A percentile compares a stretch with the other conserved stretches of the same genome.
These are phyloP conservation scores for Xanthoconium stramineum DNA, from an alignment of 768 basidiomycete species.

Conservation along the genomic window DNA sequence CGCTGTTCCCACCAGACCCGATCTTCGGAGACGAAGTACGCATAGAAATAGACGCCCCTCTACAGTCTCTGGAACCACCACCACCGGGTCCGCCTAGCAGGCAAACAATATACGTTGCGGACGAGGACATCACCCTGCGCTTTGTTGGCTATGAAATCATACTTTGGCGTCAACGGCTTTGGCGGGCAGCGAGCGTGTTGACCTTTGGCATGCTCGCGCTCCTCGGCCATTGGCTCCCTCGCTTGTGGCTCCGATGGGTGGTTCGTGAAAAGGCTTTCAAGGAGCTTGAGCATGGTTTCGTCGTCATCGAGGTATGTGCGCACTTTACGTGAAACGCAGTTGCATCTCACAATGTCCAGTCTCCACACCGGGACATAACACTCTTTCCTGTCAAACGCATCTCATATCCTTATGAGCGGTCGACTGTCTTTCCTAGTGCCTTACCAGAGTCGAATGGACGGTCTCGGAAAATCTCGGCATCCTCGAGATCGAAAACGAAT, in stretches of 20 bases:
- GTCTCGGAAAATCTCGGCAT: slow-evolving; percentile 17
- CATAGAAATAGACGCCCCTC: slow-evolving; percentile 72
- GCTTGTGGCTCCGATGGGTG: slow-evolving; percentile 86
- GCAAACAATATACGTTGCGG: slow-evolving; percentile 80
- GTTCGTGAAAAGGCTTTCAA: slow-evolving; percentile 81
- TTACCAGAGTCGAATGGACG: slow-evolving; percentile 30
- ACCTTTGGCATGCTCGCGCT: slow-evolving; percentile 73
- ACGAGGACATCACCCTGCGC: slow-evolving; percentile 86
- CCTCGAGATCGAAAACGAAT: slow-evolving; percentile 30
- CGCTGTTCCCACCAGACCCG: slow-evolving; percentile 69
- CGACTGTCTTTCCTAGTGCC: slow-evolving; percentile 67
- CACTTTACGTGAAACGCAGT: background rate
- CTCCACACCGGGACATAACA: slow-evolving; percentile 77
- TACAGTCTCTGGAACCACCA: slow-evolving; percentile 63
- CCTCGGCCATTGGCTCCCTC: slow-evolving; percentile 92
- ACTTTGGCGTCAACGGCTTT: slow-evolving; percentile 58
- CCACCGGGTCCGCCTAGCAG: slow-evolving; percentile 80
- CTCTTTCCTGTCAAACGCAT: slow-evolving; percentile 69
- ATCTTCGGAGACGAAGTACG: slow-evolving; percentile 82
- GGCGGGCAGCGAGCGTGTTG: slow-evolving; percentile 67
- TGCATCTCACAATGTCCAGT: slow-evolving; percentile 48
- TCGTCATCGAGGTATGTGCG: slow-evolving; percentile 82
- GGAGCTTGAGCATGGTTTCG: slow-evolving; percentile 62
- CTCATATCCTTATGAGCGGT: slow-evolving; percentile 72
- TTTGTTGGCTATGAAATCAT: slow-evolving; percentile 82